These are phyloP conservation scores for Mollisia scopiformis DNA, from an alignment of 2,329 filamentous ascomycete genomes.

Conservation along the genomic window DNA sequence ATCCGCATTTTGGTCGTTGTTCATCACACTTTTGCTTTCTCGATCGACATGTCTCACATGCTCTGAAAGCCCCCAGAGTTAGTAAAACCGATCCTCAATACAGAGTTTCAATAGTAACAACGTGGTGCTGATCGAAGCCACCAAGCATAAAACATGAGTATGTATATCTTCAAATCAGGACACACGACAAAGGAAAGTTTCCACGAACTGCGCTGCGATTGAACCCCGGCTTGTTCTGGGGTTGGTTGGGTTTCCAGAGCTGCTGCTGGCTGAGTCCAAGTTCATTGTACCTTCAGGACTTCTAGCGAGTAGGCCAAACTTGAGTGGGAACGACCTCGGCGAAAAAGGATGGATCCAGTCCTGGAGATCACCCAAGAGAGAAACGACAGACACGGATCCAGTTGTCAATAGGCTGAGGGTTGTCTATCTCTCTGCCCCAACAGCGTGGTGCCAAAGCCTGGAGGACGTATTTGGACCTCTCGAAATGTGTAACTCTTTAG, in stretches of 20 bases:
- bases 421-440: neutral
- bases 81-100: neutral
- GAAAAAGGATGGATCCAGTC: neutral
- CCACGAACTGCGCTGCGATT: constrained; percentile 47
- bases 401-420: neutral
- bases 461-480: neutral
- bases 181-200: neutral
- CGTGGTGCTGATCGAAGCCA: neutral
- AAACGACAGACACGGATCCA: neutral
- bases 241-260: constrained; percentile 34
- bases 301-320: neutral
- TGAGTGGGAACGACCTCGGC: neutral
- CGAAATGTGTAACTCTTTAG: neutral
- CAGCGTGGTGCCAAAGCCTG: neutral
- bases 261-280: constrained; percentile 29
- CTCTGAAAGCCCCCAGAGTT: constrained; percentile 31
- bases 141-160: neutral
- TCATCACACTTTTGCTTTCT: constrained; percentile 70
- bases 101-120: neutral
- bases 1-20: constrained; percentile 60
- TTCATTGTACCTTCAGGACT: constrained; percentile 25
- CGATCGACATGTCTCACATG: constrained; percentile 60
- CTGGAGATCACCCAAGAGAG: neutral
- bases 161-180: neutral
- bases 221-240: constrained; percentile 45